Evolutionary conservation across 768 basidiomycete genomes (phyloP).

Genomic region (Mycena indigotica): DNA sequence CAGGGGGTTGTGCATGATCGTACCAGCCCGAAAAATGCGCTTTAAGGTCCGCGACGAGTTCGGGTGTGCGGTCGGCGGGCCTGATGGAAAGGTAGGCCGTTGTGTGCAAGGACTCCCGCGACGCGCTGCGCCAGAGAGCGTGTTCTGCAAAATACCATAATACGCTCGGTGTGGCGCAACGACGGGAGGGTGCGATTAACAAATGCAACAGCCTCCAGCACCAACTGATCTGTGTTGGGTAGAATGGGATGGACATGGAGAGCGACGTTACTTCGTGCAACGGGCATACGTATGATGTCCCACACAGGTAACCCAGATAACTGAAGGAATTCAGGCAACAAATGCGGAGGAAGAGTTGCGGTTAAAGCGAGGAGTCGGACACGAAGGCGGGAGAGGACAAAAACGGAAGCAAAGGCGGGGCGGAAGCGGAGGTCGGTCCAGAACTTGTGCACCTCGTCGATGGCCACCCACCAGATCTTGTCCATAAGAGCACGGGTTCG

Average conservation of each 20-base stretch:
- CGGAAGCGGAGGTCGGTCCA: slow-evolving; percentile 5
- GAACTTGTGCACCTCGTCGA: slow-evolving; percentile 4
- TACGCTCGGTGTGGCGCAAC: background rate
- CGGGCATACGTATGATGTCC: slow-evolving; percentile 7
- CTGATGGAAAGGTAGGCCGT: slow-evolving; percentile 1
- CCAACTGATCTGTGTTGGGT: background rate
- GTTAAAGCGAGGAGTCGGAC: background rate
- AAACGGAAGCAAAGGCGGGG: background rate
- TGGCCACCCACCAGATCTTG: slow-evolving; percentile 2
- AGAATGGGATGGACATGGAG: background rate
- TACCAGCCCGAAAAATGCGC: background rate
- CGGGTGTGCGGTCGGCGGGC: background rate
- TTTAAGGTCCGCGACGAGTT: background rate
- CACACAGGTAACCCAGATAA: background rate
- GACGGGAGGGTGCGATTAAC: background rate
- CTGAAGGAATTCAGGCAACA: background rate
- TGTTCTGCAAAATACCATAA: slow-evolving; percentile 4
- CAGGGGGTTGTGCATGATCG: background rate
- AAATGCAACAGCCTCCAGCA: background rate
- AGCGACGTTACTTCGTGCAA: background rate
- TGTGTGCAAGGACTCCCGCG: background rate
- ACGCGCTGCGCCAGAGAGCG: background rate
- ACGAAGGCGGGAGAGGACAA: background rate
- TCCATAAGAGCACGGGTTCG: background rate
- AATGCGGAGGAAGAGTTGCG: background rate